phyloP scores from a whole-genome alignment of 2,329 filamentous ascomycete genomes.

The Elsinoe australis region DNA sequence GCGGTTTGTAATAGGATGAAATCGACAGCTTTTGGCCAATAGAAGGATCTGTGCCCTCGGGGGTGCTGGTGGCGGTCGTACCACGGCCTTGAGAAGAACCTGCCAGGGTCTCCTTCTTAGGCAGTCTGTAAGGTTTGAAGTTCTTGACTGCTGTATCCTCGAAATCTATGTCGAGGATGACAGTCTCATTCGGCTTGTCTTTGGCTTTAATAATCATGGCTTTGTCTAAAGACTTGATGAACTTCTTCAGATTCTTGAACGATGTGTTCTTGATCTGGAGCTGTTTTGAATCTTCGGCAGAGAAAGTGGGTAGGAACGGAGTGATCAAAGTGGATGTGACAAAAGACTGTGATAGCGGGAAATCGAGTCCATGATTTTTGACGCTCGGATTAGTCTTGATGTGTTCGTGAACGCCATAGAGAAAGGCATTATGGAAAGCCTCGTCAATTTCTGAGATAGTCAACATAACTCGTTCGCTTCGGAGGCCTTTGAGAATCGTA shows the following conservation, averaged over 20 bases:
- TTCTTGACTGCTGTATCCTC: slow-evolving; percentile 45
- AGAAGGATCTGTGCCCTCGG: slow-evolving; percentile 33
- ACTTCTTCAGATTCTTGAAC: slow-evolving; percentile 63
- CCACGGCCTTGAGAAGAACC: slow-evolving; percentile 32
- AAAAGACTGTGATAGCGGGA: slow-evolving; percentile 56
- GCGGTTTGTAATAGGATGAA: slow-evolving; percentile 49
- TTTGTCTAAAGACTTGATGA: slow-evolving; percentile 61
- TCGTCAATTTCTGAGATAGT: slow-evolving; percentile 55
- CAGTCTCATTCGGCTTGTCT: slow-evolving; percentile 56
- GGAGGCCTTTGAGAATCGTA: slow-evolving; percentile 13
- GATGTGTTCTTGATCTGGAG: slow-evolving; percentile 63
- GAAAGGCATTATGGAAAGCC: slow-evolving; percentile 56
- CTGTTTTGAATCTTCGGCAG: slow-evolving; percentile 47
- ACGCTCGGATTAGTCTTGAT: slow-evolving; percentile 48
- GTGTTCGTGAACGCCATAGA: slow-evolving; percentile 55
- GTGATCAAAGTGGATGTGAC: slow-evolving; percentile 57
- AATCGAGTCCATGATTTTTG: slow-evolving; percentile 49
- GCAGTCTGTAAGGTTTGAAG: slow-evolving; percentile 57
- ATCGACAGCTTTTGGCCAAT: slow-evolving; percentile 44
- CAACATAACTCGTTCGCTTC: slow-evolving; percentile 1
- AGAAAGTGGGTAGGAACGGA: slow-evolving; percentile 57
- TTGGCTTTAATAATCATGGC: slow-evolving; percentile 55
- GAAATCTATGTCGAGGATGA: slow-evolving; percentile 59
- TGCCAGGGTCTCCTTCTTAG: slow-evolving; percentile 46
- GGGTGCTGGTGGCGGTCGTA: slow-evolving; percentile 33